These are phyloP conservation scores for Sclerotinia sclerotiorum DNA, from an alignment of 2,329 filamentous ascomycete genomes.

Conservation along the genomic window DNA sequence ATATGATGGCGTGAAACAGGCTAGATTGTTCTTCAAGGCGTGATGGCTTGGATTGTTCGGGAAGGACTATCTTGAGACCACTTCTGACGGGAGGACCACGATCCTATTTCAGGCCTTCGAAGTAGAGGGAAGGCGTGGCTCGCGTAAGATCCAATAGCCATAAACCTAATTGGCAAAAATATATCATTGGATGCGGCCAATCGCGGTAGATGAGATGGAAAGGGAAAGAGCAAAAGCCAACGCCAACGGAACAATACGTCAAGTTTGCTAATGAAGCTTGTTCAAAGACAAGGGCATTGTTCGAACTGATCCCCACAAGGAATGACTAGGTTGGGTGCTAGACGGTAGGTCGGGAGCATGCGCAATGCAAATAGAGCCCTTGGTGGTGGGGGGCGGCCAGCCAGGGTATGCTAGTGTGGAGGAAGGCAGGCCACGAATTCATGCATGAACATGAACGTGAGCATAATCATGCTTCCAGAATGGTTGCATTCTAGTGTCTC, in stretches of 20 bases:
- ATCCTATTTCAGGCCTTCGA: constrained; percentile 43
- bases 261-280: constrained; percentile 33
- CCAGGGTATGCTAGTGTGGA: constrained; percentile 37
- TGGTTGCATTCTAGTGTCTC: constrained; percentile 27
- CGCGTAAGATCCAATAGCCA: constrained; percentile 44
- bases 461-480: constrained; percentile 31
- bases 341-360: constrained; percentile 40
- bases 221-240: constrained; percentile 30
- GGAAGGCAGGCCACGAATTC: constrained; percentile 40
- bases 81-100: constrained; percentile 37
- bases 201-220: constrained; percentile 46
- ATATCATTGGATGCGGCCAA: constrained; percentile 40
- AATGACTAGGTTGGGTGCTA: constrained; percentile 37
- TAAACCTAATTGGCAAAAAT: constrained; percentile 48
- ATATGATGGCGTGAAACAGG: constrained; percentile 37
- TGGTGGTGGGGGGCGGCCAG: constrained; percentile 36
- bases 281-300: constrained; percentile 36
- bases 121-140: constrained; percentile 45
- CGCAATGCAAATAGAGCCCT: constrained; percentile 39
- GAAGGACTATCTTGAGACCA: constrained; percentile 38
- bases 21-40: constrained; percentile 29
- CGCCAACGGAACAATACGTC: constrained; percentile 39
- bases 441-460: constrained; percentile 41
- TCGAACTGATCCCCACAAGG: constrained; percentile 39
- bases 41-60: constrained; percentile 31